Conservation (phyloP, 192 early-diverging fungal species). For the Kappamyces sp. region DNA sequence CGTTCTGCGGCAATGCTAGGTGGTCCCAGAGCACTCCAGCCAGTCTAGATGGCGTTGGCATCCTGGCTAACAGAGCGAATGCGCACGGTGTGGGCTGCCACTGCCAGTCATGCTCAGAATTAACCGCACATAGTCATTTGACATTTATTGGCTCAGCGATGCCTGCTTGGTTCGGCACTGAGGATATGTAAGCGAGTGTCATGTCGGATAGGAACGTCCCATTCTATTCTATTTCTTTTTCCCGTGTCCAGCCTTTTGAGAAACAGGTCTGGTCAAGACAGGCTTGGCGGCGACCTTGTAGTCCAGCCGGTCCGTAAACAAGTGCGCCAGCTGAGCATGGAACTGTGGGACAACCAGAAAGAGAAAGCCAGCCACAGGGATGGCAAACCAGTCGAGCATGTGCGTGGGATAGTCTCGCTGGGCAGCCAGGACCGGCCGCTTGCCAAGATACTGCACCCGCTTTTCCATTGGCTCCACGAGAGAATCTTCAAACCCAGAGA, state of each 20-base stretch:
- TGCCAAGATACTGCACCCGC: conserved; percentile 38
- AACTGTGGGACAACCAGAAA: conserved; percentile 45
- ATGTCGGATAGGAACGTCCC: no score
- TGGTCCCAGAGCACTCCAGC: no score
- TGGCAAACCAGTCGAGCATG: conserved; percentile 34
- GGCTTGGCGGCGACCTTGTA: conserved; percentile 55
- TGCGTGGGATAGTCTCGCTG: conserved; percentile 25
- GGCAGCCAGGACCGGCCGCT: conserved; percentile 28
- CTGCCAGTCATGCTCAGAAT: no score
- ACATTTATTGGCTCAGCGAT: no score
- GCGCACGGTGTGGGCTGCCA: no score
- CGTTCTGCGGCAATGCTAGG: no score
- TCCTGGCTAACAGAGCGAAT: no score
- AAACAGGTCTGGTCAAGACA: conserved; percentile 13
- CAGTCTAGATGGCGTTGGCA: no score
- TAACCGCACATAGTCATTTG: no score
- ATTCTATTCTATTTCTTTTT: no score
- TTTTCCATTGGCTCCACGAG: not conserved
- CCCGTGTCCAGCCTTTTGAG: conserved; percentile 17
- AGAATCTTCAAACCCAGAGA: not conserved
- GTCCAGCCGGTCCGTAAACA: conserved; percentile 44
- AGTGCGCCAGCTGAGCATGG: conserved; percentile 43
- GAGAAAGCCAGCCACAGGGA: conserved; percentile 35
- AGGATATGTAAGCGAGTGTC: no score
- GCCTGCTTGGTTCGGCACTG: no score